Conservation (phyloP, 306 rosid species). For the Cicer chorassanicum region DNA sequence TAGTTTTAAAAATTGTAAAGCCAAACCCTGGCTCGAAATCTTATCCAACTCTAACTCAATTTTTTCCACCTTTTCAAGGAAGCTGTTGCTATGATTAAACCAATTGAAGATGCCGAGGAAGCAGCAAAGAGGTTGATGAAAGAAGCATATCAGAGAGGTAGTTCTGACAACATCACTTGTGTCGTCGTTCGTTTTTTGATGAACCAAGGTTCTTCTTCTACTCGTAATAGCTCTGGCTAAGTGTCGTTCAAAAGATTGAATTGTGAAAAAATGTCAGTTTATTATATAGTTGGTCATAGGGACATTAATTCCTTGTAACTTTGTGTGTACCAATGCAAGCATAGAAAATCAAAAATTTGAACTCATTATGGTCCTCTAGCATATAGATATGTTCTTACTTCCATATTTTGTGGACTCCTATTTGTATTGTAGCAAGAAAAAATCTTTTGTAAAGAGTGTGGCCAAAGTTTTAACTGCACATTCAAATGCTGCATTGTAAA, state of each 20-base stretch:
- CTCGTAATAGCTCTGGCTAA: slow-evolving; percentile 58
- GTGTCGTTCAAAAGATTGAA: slow-evolving; percentile 39
- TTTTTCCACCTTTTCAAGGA: slow-evolving; percentile 55
- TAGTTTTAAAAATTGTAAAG: not conserved
- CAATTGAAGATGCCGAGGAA: slow-evolving; percentile 85
- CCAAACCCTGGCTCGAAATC: not conserved
- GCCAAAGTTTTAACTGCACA: slow-evolving; percentile 40
- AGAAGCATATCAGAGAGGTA: slow-evolving; percentile 96
- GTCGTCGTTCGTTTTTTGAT: slow-evolving; percentile 91
- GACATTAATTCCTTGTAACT: slow-evolving; percentile 49
- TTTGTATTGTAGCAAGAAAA: slow-evolving; percentile 54
- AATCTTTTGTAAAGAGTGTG: slow-evolving; percentile 50
- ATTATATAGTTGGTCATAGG: slow-evolving; percentile 52
- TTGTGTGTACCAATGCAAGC: slow-evolving; percentile 51
- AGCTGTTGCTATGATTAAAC: slow-evolving; percentile 89
- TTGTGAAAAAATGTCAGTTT: slow-evolving; percentile 42
- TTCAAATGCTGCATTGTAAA: slow-evolving; percentile 48
- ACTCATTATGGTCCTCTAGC: slow-evolving; percentile 53
- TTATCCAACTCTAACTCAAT: slow-evolving; percentile 1
- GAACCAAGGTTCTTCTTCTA: slow-evolving; percentile 68
- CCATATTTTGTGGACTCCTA: slow-evolving; percentile 39
- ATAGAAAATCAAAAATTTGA: slow-evolving; percentile 39
- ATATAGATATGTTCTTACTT: slow-evolving; percentile 54
- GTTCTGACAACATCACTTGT: slow-evolving; percentile 90
- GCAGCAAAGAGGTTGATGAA: slow-evolving; percentile 92